Percentiles rank a stretch among this genome's conserved stretches.
Conservation (phyloP, 1,139 yeast genomes). For the Saccharomyces pastorianus region DNA sequence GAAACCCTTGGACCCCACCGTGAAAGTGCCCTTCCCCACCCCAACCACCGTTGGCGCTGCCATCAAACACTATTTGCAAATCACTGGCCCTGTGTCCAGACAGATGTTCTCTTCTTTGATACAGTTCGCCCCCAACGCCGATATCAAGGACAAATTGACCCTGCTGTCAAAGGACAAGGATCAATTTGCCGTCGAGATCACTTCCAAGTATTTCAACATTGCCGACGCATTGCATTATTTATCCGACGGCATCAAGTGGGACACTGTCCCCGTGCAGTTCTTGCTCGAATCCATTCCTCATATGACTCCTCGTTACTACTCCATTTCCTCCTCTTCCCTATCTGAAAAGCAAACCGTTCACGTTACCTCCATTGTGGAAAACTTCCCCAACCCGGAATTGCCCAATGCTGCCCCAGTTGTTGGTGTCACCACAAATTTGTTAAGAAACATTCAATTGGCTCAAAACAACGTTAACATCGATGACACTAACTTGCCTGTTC, state of each 20-base stretch:
- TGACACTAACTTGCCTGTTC: conserved; percentile 37
- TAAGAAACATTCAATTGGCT: conserved; percentile 61
- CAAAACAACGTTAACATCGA: conserved; percentile 42
- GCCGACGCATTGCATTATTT: conserved; percentile 65
- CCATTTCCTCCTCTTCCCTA: conserved; percentile 85
- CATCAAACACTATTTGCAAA: conserved; percentile 80
- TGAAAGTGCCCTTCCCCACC: conserved; percentile 71
- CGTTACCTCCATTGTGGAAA: conserved; percentile 88
- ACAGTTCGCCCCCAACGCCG: conserved; percentile 70
- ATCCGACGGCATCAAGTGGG: conserved; percentile 59
- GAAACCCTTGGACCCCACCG: conserved; percentile 67
- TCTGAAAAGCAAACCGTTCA: conserved; percentile 69
- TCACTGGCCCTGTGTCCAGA: conserved; percentile 89
- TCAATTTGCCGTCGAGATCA: conserved; percentile 57
- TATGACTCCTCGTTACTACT: conserved; percentile 90
- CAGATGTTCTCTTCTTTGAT: conserved; percentile 72
- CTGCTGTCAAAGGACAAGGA: conserved; percentile 62
- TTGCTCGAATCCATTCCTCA: conserved; percentile 73
- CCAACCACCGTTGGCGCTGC: conserved; percentile 89
- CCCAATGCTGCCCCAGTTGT: conserved; percentile 23
- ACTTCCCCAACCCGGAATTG: conserved; percentile 36
- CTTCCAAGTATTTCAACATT: conserved; percentile 54
- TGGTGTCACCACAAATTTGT: conserved; percentile 88
- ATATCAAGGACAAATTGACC: conserved; percentile 44
- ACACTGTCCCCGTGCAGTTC: conserved; percentile 72